phyloP scores from a whole-genome alignment of 306 rosid species.

The barrel medic (Medicago truncatula) region DNA sequence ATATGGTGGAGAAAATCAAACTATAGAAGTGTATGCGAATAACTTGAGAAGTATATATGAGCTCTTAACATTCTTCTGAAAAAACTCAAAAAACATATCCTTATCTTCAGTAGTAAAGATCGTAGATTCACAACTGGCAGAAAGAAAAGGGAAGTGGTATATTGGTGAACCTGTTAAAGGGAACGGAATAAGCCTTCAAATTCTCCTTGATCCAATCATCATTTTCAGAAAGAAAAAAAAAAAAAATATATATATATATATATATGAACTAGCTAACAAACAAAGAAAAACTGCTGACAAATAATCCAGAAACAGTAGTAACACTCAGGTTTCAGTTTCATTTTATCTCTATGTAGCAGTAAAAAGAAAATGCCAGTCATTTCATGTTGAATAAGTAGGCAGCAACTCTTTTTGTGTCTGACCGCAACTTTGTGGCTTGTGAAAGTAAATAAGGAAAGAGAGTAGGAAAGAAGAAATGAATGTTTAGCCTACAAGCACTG shows the following conservation, averaged over 20 bases:
- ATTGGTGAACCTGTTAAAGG: constrained; percentile 42
- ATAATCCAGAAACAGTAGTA: constrained; percentile 40
- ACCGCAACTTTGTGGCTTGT: background rate
- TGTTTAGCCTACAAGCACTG: constrained; percentile 5
- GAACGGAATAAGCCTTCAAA: constrained; percentile 35
- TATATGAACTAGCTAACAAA: constrained; percentile 10
- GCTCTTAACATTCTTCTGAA: constrained; percentile 21
- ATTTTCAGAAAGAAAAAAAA: background rate
- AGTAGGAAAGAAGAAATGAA: constrained; percentile 18
- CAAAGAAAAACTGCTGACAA: constrained; percentile 32
- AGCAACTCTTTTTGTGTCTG: background rate
- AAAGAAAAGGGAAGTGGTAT: constrained; percentile 9
- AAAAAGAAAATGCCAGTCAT: constrained; percentile 26
- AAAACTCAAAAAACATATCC: constrained; percentile 10
- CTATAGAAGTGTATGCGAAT: background rate
- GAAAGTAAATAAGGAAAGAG: constrained; percentile 5
- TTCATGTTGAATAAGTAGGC: constrained; percentile 30
- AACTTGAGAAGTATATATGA: constrained; percentile 15
- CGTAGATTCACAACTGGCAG: background rate
- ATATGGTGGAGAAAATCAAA: constrained; percentile 4
- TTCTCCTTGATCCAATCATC: constrained; percentile 33
- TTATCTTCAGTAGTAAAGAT: background rate
- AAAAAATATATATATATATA: too few species aligned
- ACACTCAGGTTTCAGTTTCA: constrained; percentile 30
- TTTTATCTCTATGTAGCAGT: constrained; percentile 25